Evolutionary conservation across 352 stramenopile genomes (phyloP).

Genomic region (Phytophthora melonis): DNA sequence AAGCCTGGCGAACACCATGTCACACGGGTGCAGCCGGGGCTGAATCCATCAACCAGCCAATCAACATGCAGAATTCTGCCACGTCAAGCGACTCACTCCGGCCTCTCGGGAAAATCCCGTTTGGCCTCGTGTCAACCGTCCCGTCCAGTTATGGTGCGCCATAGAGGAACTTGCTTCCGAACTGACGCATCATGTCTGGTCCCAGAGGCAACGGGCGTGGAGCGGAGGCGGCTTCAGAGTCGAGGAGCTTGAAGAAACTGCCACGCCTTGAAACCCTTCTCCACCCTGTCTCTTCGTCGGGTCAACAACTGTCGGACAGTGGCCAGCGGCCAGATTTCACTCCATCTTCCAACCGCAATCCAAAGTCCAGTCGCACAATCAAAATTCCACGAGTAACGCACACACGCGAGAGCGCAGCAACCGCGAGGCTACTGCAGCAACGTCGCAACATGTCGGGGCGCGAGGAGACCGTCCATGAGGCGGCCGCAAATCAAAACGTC

Average conservation of each 20-base stretch:
- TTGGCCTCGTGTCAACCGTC: too few relatives aligned
- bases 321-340: neutral
- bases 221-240: neutral
- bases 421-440: neutral
- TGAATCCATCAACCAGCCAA: too few relatives aligned
- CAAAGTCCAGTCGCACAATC: neutral
- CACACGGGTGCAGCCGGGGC: too few relatives aligned
- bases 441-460: neutral
- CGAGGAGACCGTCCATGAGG: neutral
- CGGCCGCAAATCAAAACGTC: neutral
- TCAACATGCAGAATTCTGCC: too few relatives aligned
- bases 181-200: neutral
- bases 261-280: neutral
- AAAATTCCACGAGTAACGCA: neutral
- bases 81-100: too few relatives aligned
- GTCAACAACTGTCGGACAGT: neutral
- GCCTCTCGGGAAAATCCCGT: too few relatives aligned
- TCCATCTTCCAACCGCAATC: neutral
- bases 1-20: too few relatives aligned
- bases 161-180: too few relatives aligned
- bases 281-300: neutral
- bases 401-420: neutral
- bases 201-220: neutral
- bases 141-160: too few relatives aligned
- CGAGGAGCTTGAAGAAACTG: neutral